Evolutionary conservation across 1,139 yeast species (phyloP), one percentile per base, ranked within the genome.

Genomic region (Chernovozyma sophiae-reginae): DNA sequence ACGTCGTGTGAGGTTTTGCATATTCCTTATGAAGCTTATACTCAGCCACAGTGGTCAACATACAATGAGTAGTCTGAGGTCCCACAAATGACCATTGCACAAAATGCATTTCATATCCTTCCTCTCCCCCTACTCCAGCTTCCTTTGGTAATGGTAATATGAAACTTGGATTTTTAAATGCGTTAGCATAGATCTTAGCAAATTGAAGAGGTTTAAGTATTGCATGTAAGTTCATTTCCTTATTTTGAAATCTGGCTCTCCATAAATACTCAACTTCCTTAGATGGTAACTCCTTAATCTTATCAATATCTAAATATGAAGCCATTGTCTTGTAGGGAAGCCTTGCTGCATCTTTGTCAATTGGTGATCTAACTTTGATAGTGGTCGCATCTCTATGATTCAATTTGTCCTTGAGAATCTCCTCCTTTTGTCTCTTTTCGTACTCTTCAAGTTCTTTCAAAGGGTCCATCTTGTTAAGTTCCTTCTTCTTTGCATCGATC

Each of bases 41-140:
- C 60, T 94, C 98, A 1, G 95, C 94, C 44, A 94, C 72, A 0
- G 97, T 81, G 2, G 98, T 94, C 50, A 94, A 68, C 76, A 94
- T 75, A 57, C 96, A 86, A 62, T 94, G 96, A 3, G 87, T 71
- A 4, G 97, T 90, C 30, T 79, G 54, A 6, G 87, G 82, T 0
- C 95, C 96, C 2, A 84, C 92, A 58, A 89, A 86, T 15, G 81
- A 72, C 98, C 98, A 94, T 62, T 94, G 98, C 15, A 89, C 79
- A 56, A 84, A 89, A 56, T 92, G 97, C 68, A 92, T 74, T 58
- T 92, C 98, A 49, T 82, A 66, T 45, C 60, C 87, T 67, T 69
- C 74, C 16, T 52, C 56, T 8, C 33, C 37, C 31, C 67, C 52
- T 36, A 55, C 56, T 40, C 54, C 44, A 4, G 56, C 52, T 22